phyloP scores from a whole-genome alignment of 805 yeast species.

The Candida succiphila region DNA sequence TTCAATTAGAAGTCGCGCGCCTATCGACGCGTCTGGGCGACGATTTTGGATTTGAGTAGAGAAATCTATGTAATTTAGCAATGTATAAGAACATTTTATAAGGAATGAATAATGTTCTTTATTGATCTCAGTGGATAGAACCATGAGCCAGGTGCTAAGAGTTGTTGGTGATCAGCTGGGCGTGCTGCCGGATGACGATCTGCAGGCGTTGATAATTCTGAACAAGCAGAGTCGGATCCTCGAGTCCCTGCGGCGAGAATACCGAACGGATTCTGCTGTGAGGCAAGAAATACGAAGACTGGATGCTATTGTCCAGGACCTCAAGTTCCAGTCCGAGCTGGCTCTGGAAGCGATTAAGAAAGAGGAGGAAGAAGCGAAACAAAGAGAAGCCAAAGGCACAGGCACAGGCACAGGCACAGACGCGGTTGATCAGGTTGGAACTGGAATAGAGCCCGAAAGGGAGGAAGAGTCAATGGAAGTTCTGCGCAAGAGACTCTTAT shows the following conservation, averaged over 20 bases:
- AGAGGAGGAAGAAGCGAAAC: neutral
- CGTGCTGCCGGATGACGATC: too few relatives aligned
- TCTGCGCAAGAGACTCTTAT: conserved; percentile 18
- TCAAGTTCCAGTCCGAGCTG: neutral
- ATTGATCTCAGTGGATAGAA: neutral
- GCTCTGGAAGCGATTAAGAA: neutral
- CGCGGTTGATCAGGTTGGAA: too few relatives aligned
- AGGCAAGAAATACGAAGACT: neutral
- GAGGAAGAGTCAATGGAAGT: conserved; percentile 18
- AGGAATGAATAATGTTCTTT: too few relatives aligned
- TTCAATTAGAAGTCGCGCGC: conserved; percentile 35
- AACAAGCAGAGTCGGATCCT: too few relatives aligned
- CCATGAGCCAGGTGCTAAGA: too few relatives aligned
- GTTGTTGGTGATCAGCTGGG: too few relatives aligned
- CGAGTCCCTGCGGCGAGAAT: too few relatives aligned
- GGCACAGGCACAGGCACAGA: neutral
- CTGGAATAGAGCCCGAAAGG: too few relatives aligned
- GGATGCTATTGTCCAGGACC: neutral
- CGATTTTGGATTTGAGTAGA: conserved; percentile 12
- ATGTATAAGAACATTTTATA: too few relatives aligned
- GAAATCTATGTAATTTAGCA: too few relatives aligned
- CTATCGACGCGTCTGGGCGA: conserved; percentile 50
- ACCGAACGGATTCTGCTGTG: too few relatives aligned
- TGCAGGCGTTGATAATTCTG: too few relatives aligned
- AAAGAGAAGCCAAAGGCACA: neutral